Evolutionary conservation across 78 protist species (phyloP).

Genomic region (Protostelium mycophagum): DNA sequence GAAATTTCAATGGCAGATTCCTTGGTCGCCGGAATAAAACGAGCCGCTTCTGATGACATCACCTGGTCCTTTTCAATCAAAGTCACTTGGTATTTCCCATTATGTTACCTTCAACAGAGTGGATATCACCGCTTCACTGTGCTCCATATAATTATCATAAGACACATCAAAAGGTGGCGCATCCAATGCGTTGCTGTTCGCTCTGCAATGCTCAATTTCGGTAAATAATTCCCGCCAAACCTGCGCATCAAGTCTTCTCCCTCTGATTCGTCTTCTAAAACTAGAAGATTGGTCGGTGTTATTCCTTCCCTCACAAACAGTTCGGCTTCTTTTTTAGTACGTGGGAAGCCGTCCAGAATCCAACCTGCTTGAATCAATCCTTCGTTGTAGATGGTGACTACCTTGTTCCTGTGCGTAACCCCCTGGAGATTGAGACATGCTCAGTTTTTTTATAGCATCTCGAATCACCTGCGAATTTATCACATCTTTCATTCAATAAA

Average conservation of each 20-base stretch:
- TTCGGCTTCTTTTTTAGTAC: not conserved
- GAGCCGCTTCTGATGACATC: not conserved
- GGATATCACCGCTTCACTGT: not conserved
- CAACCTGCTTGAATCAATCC: too few species aligned
- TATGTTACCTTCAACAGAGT: not conserved
- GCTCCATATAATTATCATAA: not conserved
- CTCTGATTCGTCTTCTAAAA: not conserved
- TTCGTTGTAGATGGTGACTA: too few species aligned
- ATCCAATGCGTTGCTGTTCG: not conserved
- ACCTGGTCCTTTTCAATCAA: too few species aligned
- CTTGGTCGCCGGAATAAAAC: not conserved
- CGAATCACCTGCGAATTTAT: not conserved
- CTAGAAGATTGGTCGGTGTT: not conserved
- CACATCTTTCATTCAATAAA: not conserved
- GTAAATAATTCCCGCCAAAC: not conserved
- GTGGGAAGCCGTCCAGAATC: not conserved
- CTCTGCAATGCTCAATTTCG: not conserved
- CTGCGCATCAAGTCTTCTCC: not conserved
- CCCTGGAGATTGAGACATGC: not conserved
- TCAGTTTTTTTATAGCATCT: not conserved
- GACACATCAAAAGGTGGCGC: not conserved
- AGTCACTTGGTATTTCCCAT: too few species aligned
- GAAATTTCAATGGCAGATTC: not conserved
- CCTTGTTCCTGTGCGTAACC: not conserved
- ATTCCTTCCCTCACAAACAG: not conserved